Conservation (phyloP, 73 alveolate genomes). For the Breviolum minutum region DNA sequence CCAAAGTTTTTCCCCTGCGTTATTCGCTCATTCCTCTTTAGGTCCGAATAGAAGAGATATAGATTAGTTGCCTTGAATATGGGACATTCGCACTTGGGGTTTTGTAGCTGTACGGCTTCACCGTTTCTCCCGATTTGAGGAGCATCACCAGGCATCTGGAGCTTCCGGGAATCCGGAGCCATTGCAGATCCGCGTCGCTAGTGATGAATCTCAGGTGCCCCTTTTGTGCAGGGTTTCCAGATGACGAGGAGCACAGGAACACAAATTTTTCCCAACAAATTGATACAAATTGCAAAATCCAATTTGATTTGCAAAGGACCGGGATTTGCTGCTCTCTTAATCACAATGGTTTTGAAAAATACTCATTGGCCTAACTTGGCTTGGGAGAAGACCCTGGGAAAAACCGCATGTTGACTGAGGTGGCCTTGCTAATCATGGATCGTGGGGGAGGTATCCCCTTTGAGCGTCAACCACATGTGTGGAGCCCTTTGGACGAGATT, state of each 20-base stretch:
- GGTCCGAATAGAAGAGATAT: no score
- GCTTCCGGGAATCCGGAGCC: conserved; percentile 38
- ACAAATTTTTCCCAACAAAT: not conserved
- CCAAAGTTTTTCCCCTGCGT: no score
- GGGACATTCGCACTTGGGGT: not conserved
- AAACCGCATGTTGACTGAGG: conserved; percentile 2
- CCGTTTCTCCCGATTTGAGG: not conserved
- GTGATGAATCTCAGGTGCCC: conserved; percentile 69
- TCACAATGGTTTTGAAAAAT: not conserved
- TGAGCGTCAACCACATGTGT: conserved; percentile 87
- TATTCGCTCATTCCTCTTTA: no score
- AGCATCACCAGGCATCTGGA: not conserved
- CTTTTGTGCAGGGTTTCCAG: not conserved
- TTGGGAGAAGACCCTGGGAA: no score
- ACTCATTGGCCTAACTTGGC: not conserved
- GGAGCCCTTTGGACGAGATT: conserved; percentile 31
- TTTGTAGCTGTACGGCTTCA: not conserved
- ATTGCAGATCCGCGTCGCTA: conserved; percentile 83
- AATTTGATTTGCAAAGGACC: not conserved
- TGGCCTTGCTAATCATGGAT: conserved; percentile 80
- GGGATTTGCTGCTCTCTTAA: not conserved
- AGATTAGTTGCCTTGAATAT: not conserved
- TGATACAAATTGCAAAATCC: no score
- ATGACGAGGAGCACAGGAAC: not conserved
- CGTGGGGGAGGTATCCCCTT: conserved; percentile 91